Evolutionary conservation across 1,284 basidiomycete species (phyloP).

Genomic region (Phenoliferia sp.): DNA sequence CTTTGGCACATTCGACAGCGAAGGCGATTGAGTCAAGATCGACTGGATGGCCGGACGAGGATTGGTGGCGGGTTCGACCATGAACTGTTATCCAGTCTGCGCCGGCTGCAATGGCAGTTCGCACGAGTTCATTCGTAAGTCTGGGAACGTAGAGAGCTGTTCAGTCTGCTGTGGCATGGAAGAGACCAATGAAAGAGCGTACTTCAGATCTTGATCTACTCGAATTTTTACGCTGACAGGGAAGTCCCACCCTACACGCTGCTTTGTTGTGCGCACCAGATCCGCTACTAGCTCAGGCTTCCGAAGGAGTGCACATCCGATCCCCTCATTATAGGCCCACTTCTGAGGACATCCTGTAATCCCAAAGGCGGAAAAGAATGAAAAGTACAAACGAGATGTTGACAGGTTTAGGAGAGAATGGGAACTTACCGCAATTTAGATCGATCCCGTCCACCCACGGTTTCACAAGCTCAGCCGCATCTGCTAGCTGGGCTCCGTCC

Average conservation of each 20-base stretch:
- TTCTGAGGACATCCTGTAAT: conserved; percentile 48
- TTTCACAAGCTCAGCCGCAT: conserved; percentile 53
- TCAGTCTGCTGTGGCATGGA: not conserved
- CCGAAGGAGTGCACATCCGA: conserved; percentile 55
- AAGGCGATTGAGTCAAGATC: conserved; percentile 50
- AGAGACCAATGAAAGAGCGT: conserved; percentile 12
- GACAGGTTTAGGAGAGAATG: too few species aligned
- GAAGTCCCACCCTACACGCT: conserved; percentile 50
- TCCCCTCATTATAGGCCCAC: conserved; percentile 54
- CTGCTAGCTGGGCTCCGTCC: conserved; percentile 49
- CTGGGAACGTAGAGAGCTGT: conserved; percentile 30
- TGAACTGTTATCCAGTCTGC: conserved; percentile 53
- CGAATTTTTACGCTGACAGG: conserved; percentile 59
- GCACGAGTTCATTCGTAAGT: conserved; percentile 51
- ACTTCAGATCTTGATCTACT: conserved; percentile 51
- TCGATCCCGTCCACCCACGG: conserved; percentile 54
- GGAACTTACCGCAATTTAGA: conserved; percentile 52
- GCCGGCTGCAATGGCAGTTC: conserved; percentile 48
- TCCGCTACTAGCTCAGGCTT: conserved; percentile 55
- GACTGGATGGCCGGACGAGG: conserved; percentile 50
- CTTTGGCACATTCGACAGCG: conserved; percentile 50
- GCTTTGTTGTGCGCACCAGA: conserved; percentile 53
- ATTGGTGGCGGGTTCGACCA: conserved; percentile 54
- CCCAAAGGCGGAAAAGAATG: not conserved
- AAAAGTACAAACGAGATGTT: not conserved